These are phyloP conservation scores for Fraxinus velutina DNA, from an alignment of 305 asterid species.

Conservation along the genomic window DNA sequence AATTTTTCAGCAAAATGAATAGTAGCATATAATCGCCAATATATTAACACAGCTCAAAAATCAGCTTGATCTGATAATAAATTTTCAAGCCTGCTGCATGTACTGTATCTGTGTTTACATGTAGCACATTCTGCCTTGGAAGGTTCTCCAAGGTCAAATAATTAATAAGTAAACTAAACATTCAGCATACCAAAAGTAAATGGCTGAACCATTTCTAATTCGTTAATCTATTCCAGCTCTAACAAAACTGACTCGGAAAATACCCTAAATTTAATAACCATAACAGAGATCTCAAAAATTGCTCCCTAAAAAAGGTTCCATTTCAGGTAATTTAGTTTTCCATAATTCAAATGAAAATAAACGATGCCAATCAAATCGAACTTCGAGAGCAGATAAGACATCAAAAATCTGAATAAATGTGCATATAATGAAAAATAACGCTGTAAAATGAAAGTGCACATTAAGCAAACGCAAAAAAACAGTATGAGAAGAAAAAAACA, in stretches of 20 bases:
- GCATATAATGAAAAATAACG: background rate
- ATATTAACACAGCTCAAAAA: background rate
- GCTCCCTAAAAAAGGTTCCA: background rate
- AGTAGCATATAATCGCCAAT: background rate
- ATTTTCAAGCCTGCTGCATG: background rate
- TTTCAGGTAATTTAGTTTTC: background rate
- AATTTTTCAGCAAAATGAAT: background rate
- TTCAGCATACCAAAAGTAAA: background rate
- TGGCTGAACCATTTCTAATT: background rate
- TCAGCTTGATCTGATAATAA: background rate
- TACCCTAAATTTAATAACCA: background rate
- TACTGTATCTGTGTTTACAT: background rate
- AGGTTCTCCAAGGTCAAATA: background rate
- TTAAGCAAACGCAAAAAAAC: background rate
- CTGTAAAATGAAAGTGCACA: background rate
- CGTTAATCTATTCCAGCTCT: background rate
- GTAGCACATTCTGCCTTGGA: background rate
- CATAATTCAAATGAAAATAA: background rate
- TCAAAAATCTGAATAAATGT: background rate
- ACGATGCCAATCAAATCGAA: background rate
- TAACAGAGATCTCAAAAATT: background rate
- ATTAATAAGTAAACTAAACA: background rate
- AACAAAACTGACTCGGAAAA: background rate
- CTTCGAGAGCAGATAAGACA: background rate
- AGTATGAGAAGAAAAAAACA: background rate